phyloP scores from a whole-genome alignment of 805 yeast genomes.

The Saccharomyces kudriavzevii region DNA sequence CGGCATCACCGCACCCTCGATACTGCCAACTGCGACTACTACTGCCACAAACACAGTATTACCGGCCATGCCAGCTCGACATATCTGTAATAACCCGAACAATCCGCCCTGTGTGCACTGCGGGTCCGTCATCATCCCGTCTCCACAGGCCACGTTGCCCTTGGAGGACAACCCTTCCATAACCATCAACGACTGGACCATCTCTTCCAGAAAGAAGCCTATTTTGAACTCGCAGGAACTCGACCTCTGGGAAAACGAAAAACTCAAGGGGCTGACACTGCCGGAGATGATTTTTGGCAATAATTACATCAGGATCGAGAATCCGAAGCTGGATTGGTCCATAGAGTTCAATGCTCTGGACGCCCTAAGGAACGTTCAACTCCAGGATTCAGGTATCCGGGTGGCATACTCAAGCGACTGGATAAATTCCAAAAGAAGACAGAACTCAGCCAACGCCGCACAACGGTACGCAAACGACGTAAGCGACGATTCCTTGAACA shows the following conservation, averaged over 20 bases:
- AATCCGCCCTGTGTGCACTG: constrained; percentile 53
- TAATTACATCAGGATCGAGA: constrained; percentile 50
- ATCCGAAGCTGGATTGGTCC: constrained; percentile 34
- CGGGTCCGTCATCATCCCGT: constrained; percentile 69
- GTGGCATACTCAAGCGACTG: constrained; percentile 87
- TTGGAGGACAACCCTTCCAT: constrained; percentile 62
- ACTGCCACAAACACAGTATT: background rate
- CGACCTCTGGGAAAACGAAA: constrained; percentile 49
- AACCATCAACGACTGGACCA: constrained; percentile 63
- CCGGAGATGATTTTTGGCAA: constrained; percentile 98
- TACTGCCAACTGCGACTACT: background rate
- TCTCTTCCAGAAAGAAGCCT: constrained; percentile 65
- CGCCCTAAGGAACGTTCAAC: constrained; percentile 48
- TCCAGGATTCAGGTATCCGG: constrained; percentile 46
- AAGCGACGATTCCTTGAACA: constrained; percentile 42
- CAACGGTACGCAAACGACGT: constrained; percentile 18
- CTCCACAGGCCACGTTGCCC: constrained; percentile 62
- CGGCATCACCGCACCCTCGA: constrained; percentile 1
- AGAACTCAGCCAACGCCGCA: constrained; percentile 18
- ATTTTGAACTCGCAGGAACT: constrained; percentile 68
- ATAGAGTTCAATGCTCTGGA: constrained; percentile 70
- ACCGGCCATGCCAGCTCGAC: constrained; percentile 9
- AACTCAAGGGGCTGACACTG: constrained; percentile 61
- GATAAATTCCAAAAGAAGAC: constrained; percentile 40
- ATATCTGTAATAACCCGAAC: constrained; percentile 27